Percentiles rank a stretch among this genome's conserved stretches.
Conservation (phyloP, 176 grass and related monocot genomes). For the Eremochloa ophiuroides region DNA sequence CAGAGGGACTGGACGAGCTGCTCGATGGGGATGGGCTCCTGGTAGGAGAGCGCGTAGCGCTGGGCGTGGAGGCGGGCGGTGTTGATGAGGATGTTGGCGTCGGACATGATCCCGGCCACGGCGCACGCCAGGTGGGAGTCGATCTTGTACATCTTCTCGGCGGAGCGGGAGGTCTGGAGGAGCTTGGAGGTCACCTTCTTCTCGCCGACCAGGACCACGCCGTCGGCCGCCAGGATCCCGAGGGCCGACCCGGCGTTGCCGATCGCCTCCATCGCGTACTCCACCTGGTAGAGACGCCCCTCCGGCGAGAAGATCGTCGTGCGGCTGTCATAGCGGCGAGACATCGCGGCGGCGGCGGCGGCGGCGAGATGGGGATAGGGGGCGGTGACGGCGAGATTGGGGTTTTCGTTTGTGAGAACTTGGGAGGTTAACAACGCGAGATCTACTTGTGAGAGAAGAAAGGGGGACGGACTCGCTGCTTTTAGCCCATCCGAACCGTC, state of each 20-base stretch:
- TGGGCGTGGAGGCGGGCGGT: constrained; percentile 91
- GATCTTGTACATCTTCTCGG: constrained; percentile 98
- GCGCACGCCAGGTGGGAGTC: constrained; percentile 90
- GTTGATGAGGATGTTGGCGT: constrained; percentile 95
- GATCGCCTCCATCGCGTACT: constrained; percentile 98
- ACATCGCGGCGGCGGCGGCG: constrained; percentile 54
- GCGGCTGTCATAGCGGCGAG: constrained; percentile 92
- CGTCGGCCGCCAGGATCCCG: constrained; percentile 60
- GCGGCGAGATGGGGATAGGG: constrained; percentile 12
- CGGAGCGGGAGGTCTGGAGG: constrained; percentile 81
- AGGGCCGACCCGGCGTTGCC: constrained; percentile 88
- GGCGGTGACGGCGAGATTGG: constrained; percentile 6
- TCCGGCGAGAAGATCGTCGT: constrained; percentile 97
- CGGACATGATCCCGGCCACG: constrained; percentile 93
- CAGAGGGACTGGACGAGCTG: constrained; percentile 91
- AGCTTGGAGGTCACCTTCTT: constrained; percentile 98
- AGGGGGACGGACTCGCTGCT: not conserved
- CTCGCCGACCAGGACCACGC: constrained; percentile 83
- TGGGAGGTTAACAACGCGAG: constrained; percentile 2
- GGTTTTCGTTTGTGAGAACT: not conserved
- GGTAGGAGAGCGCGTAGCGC: constrained; percentile 82
- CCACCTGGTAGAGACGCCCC: constrained; percentile 90
- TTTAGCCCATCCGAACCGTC: not conserved
- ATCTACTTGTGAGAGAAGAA: constrained; percentile 47
- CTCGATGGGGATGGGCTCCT: constrained; percentile 92